phyloP scores from a whole-genome alignment of 306 rosid genomes.

The Dicorynia guianensis region DNA sequence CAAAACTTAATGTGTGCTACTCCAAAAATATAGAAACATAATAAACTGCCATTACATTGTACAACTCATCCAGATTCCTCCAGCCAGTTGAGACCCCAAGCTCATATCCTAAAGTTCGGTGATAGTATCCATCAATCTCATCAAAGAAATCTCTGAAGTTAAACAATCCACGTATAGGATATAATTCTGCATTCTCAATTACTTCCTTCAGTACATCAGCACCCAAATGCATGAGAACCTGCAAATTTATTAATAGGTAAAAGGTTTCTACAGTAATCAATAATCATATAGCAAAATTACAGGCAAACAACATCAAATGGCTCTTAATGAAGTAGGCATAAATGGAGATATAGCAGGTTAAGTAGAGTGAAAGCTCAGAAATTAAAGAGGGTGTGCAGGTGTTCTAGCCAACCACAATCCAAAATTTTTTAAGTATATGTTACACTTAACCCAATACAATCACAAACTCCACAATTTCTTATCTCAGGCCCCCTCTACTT shows the following conservation, averaged over 20 bases:
- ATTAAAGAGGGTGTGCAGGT: no score
- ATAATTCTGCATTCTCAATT: constrained; percentile 84
- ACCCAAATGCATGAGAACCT: constrained; percentile 98
- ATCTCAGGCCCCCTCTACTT: no score
- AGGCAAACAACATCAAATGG: constrained; percentile 31
- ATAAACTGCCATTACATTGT: constrained; percentile 71
- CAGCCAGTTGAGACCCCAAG: constrained; percentile 87
- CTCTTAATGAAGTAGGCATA: constrained; percentile 24
- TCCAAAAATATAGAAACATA: constrained; percentile 15
- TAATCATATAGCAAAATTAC: constrained; percentile 35
- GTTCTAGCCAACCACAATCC: no score
- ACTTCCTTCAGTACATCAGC: constrained; percentile 71
- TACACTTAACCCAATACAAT: no score
- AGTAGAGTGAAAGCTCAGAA: no score
- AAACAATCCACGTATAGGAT: constrained; percentile 95
- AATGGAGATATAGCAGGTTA: background rate
- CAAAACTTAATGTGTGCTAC: background rate
- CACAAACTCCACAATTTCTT: no score
- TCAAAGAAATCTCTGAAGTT: constrained; percentile 77
- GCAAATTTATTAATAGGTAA: constrained; percentile 30
- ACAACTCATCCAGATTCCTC: constrained; percentile 71
- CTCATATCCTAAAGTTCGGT: constrained; percentile 73
- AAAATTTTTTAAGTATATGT: no score
- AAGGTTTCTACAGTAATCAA: constrained; percentile 40
- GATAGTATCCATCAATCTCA: constrained; percentile 89